These are phyloP conservation scores for Elsinoe fawcettii DNA, from an alignment of 2,329 filamentous ascomycete genomes.

Conservation along the genomic window DNA sequence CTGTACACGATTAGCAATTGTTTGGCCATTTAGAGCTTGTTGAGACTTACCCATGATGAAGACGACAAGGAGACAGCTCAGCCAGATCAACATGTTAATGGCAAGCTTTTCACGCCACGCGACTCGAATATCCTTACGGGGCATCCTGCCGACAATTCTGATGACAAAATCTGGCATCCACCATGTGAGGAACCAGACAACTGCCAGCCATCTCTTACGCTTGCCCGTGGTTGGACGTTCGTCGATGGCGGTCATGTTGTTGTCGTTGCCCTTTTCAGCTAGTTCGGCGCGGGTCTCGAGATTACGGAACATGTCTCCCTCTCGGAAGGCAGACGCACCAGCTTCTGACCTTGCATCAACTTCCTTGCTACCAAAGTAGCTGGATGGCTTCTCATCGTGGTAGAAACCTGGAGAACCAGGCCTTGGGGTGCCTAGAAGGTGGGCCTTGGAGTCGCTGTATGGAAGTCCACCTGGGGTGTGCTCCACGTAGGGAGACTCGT, in stretches of 20 bases:
- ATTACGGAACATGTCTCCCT: slow-evolving; percentile 96
- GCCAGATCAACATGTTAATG: slow-evolving; percentile 97
- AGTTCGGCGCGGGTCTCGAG: slow-evolving; percentile 89
- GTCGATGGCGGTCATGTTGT: slow-evolving; percentile 83
- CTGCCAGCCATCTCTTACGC: slow-evolving; percentile 82
- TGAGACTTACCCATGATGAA: slow-evolving; percentile 64
- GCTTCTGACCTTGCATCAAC: slow-evolving; percentile 83
- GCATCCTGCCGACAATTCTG: slow-evolving; percentile 69
- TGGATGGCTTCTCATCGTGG: slow-evolving; percentile 66
- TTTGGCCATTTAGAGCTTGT: background rate
- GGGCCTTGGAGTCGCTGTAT: slow-evolving; percentile 53
- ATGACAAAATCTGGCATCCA: slow-evolving; percentile 80
- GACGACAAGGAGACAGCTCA: slow-evolving; percentile 64
- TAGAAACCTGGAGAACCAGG: slow-evolving; percentile 51
- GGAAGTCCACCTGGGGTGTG: slow-evolving; percentile 50
- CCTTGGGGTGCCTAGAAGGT: slow-evolving; percentile 46
- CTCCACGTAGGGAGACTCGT: slow-evolving; percentile 51
- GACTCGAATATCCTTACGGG: slow-evolving; percentile 81
- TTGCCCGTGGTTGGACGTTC: slow-evolving; percentile 67
- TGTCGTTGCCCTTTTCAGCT: slow-evolving; percentile 89
- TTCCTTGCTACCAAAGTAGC: slow-evolving; percentile 75
- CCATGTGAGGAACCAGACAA: slow-evolving; percentile 79
- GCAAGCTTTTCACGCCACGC: slow-evolving; percentile 97
- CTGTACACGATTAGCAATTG: slow-evolving; percentile 26
- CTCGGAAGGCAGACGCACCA: slow-evolving; percentile 81